These are phyloP conservation scores for Globisporangium paroecandrum DNA, from an alignment of 352 stramenopile species.

Conservation along the genomic window DNA sequence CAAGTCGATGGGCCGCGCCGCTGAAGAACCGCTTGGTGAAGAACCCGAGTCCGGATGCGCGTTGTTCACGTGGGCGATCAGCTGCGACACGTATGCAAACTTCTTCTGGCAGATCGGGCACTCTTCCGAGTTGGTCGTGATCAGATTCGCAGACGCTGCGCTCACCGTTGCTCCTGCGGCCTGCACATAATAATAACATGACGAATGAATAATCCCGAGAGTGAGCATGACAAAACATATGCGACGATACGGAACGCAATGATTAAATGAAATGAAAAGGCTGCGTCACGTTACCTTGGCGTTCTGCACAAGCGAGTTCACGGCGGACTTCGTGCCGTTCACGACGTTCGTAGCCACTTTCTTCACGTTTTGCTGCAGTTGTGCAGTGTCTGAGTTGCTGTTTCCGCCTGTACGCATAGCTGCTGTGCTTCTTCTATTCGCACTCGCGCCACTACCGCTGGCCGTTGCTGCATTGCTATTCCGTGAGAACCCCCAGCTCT, in stretches of 20 bases:
- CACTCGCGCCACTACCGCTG: background rate
- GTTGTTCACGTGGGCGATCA: conserved; percentile 75
- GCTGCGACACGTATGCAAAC: conserved; percentile 66
- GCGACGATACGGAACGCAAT: background rate
- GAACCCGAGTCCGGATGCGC: conserved; percentile 46
- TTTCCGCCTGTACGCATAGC: background rate
- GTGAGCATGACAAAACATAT: background rate
- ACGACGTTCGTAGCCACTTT: conserved; percentile 30
- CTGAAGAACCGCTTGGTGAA: conserved; percentile 1
- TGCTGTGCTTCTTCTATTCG: conserved; percentile 17
- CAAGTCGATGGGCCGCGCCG: conserved; percentile 4
- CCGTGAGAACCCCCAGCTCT: conserved; percentile 35
- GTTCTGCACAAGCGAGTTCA: conserved; percentile 44
- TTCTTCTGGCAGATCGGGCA: conserved; percentile 75
- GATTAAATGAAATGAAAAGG: background rate
- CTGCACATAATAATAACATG: conserved; percentile 6
- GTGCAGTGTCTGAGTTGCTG: conserved; percentile 7
- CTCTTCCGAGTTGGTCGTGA: conserved; percentile 46
- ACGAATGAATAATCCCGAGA: background rate
- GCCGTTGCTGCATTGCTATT: conserved; percentile 1
- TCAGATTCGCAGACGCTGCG: conserved; percentile 13
- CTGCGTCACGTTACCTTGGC: conserved; percentile 26
- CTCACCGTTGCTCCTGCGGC: conserved; percentile 13
- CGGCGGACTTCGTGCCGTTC: conserved; percentile 37
- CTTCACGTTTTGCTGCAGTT: conserved; percentile 29